These are phyloP conservation scores for Borealophlyctis nickersoniae DNA, from an alignment of 192 early-diverging fungal species.

Conservation along the genomic window DNA sequence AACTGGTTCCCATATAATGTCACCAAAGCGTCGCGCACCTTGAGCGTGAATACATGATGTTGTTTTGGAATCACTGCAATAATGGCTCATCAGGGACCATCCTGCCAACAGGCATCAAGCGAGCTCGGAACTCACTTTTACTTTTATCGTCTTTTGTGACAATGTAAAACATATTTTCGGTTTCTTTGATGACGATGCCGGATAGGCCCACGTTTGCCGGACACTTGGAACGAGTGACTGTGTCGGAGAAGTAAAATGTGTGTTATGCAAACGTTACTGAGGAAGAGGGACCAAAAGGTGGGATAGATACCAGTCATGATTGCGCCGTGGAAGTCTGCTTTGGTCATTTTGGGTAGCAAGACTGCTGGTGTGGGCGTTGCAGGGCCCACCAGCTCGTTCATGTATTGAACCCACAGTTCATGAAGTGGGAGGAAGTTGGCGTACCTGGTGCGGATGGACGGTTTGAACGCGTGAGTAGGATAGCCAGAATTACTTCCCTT, in stretches of 20 bases:
- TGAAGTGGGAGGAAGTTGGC: constrained; percentile 70
- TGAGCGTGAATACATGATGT: constrained; percentile 41
- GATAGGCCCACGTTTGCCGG: constrained; percentile 71
- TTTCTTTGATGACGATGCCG: constrained; percentile 86
- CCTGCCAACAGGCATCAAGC: not conserved
- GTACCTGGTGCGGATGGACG: too few relatives aligned
- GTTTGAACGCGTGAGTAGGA: too few relatives aligned
- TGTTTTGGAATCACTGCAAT: constrained; percentile 66
- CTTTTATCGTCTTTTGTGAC: constrained; percentile 69
- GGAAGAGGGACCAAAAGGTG: too few relatives aligned
- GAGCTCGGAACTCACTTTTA: too few relatives aligned
- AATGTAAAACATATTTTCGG: constrained; percentile 79
- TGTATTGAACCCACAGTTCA: constrained; percentile 74
- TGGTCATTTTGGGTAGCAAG: constrained; percentile 56
- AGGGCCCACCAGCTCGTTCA: constrained; percentile 57
- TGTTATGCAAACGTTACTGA: not conserved
- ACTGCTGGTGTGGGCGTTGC: constrained; percentile 8
- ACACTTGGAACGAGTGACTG: constrained; percentile 71
- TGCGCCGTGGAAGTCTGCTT: constrained; percentile 87
- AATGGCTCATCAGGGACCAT: not conserved
- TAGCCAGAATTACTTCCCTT: too few relatives aligned
- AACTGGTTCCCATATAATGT: constrained; percentile 79
- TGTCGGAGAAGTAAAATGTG: not conserved
- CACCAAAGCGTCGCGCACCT: constrained; percentile 46
- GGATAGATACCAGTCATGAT: constrained; percentile 56